Base-by-base conservation (phyloP, 1,284 basidiomycete genomes). In the Pseudozyma hubeiensis region DNA sequence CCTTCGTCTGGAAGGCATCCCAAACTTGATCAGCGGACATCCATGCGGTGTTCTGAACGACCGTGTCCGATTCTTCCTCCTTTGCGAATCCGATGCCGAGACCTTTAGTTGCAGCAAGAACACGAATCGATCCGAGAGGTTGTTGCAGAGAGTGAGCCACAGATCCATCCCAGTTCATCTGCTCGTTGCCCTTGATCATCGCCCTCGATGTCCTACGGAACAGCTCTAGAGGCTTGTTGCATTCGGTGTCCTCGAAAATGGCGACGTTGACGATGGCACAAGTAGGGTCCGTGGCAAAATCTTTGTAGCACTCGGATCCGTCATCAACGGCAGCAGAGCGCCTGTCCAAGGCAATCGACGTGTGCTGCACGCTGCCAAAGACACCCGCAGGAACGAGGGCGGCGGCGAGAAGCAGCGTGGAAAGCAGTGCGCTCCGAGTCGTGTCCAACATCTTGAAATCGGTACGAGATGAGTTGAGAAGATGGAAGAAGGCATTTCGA, bases 1-100 rank as follows among this genome's bases (percentile, higher is more conserved):
- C 13, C 44, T 73, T 64, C 7, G 9, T 24, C 41, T 44, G 17
- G 39, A 46, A 73, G 5, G 64, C 70, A 1, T 44, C n/a, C 17
- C n/a, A 40, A 0, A 54, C 60, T 19, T 53, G 29, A 7, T 46
- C 43, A 6, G 64, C 17, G 1, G 64, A 73, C 53, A 73, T 46
- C 48, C 45, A 67, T 0, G 70, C 70, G 57, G 56, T 58, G 54
- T 73, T 73, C 50, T 64, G 59, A 8, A 67, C 59, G 14, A 64
- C 45, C 3, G 7, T 33, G 47, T 73, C 70, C 8, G 70, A 67
- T 37, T 73, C 70, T 33, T 56, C 56, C 3, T 17, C n/a, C 13
- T 47, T 48, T 2, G 60, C 64, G 24, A 73, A 73, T 1, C 70
- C 70, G 34, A 73, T 41, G 7, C 64, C 70, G n/a, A 67, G 44